Base-by-base conservation (phyloP, 441 rosid genomes). In the Capsella rubella region DNA sequence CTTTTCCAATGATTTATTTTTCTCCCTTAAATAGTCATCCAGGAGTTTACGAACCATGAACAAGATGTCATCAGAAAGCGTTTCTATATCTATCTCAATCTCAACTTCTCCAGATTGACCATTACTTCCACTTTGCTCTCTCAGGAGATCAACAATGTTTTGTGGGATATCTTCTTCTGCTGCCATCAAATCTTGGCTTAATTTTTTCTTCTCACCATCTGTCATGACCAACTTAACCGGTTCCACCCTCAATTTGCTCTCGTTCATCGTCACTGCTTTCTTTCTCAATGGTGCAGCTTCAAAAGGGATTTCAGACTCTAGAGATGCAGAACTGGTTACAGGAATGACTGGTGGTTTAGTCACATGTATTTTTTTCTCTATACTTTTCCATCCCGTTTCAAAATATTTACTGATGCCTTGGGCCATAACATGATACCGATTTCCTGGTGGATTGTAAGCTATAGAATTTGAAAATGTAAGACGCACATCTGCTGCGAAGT, bases 1-100 rank as follows among this genome's bases (percentile, higher is more conserved):
- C 78, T 86, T 84, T 51, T 65, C 72, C 78, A 70, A 86, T 16
- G 75, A 83, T 75, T 74, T 81, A 78, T 63, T 84, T 73, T 84
- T 89, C 81, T 84, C 86, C 54, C 80, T 72, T 55, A 90, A 69
- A 85, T 80, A 84, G 71, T 84, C 87, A 80, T 92, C 97, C 65
- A 95, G 65, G 77, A 90, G 90, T 79, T 84, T 85, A 74, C 89
- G 82, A 66, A 95, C 74, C 70, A 59, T 80, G 69, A 90, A 89
- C 89, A 92, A 78, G 18, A 84, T 82, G 67, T 85, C 96, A 79
- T 86, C 83, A 51, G 87, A 79, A 12, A 95, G 90, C 47, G 89
- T 82, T 73, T 86, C 89, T 65, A 95, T 84, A 80, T 95, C 97
- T 76, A 95, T 87, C 87, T 90, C 97, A 79, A 95, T 85, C 83